Evolutionary conservation across 2,329 filamentous ascomycete genomes (phyloP).

Genomic region (Ilyonectria mors-panacis): DNA sequence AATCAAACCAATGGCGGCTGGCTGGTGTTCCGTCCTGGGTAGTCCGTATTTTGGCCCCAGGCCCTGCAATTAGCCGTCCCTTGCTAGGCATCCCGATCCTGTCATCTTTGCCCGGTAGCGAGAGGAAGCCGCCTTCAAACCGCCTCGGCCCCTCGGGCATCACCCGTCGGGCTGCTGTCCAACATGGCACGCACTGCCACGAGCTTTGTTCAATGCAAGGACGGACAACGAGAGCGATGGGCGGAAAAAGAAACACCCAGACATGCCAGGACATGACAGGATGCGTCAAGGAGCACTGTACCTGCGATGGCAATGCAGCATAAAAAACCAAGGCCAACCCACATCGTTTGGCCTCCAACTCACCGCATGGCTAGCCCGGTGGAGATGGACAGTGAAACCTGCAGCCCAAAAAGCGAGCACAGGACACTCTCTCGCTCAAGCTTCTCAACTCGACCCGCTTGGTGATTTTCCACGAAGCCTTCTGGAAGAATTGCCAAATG

Average conservation of each 20-base stretch:
- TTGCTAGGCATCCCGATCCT: neutral
- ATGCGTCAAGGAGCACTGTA: constrained; percentile 9
- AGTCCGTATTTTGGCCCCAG: neutral
- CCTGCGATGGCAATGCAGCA: constrained; percentile 13
- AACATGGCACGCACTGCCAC: neutral
- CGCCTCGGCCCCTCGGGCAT: neutral
- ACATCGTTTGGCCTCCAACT: constrained; percentile 1
- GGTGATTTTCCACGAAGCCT: constrained; percentile 22
- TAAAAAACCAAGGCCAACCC: neutral
- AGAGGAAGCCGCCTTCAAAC: neutral
- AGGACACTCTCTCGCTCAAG: constrained; percentile 4
- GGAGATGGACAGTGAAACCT: constrained; percentile 21
- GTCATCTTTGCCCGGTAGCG: constrained; percentile 1
- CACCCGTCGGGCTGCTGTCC: neutral
- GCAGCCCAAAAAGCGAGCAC: constrained; percentile 3
- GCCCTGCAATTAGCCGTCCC: neutral
- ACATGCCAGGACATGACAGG: neutral
- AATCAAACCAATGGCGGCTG: constrained; percentile 12
- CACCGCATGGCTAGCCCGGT: constrained; percentile 6
- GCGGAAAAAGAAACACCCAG: constrained; percentile 11
- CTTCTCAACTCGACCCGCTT: constrained; percentile 25
- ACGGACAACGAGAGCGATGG: neutral
- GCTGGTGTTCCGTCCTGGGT: neutral
- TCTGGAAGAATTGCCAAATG: constrained; percentile 19
- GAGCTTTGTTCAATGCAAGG: constrained; percentile 20